phyloP scores from a whole-genome alignment of 805 yeast species.

The Torulaspora microellipsoides region DNA sequence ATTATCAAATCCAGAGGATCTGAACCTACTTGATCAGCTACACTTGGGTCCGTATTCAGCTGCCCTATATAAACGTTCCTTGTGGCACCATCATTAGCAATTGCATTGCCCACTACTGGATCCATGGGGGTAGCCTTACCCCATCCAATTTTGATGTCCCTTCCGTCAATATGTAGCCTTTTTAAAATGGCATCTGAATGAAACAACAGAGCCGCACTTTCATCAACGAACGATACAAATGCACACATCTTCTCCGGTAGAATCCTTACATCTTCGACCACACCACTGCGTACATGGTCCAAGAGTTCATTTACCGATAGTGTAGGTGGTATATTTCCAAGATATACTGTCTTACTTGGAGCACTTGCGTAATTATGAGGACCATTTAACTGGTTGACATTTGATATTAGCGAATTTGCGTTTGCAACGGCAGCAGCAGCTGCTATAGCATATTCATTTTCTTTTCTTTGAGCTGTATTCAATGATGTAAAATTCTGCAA shows the following conservation, averaged over 20 bases:
- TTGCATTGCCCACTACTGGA: slow-evolving; percentile 69
- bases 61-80: slow-evolving; percentile 90
- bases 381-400: slow-evolving; percentile 20
- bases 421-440: slow-evolving; percentile 28
- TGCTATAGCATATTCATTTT: slow-evolving; percentile 7
- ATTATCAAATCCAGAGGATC: slow-evolving; percentile 15
- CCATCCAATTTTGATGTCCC: slow-evolving; percentile 89
- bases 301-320: slow-evolving; percentile 75
- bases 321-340: slow-evolving; percentile 84
- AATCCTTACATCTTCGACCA: slow-evolving; percentile 72
- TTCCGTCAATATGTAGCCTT: slow-evolving; percentile 71
- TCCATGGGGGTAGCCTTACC: slow-evolving; percentile 74
- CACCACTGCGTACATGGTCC: slow-evolving; percentile 88
- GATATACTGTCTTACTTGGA: slow-evolving; percentile 80
- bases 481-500: slow-evolving; percentile 3
- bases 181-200: slow-evolving; percentile 91
- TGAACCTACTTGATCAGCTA: slow-evolving; percentile 15
- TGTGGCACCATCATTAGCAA: slow-evolving; percentile 83
- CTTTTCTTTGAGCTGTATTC: not conserved
- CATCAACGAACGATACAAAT: slow-evolving; percentile 83
- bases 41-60: slow-evolving; percentile 48
- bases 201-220: slow-evolving; percentile 80
- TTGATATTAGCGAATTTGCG: slow-evolving; percentile 18
- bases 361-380: slow-evolving; percentile 40
- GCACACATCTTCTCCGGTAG: slow-evolving; percentile 87